A percentile compares a stretch with the other conserved stretches of the same genome.
These are phyloP conservation scores for Daldinia sp. DNA, from an alignment of 2,329 filamentous ascomycete species.

Conservation along the genomic window DNA sequence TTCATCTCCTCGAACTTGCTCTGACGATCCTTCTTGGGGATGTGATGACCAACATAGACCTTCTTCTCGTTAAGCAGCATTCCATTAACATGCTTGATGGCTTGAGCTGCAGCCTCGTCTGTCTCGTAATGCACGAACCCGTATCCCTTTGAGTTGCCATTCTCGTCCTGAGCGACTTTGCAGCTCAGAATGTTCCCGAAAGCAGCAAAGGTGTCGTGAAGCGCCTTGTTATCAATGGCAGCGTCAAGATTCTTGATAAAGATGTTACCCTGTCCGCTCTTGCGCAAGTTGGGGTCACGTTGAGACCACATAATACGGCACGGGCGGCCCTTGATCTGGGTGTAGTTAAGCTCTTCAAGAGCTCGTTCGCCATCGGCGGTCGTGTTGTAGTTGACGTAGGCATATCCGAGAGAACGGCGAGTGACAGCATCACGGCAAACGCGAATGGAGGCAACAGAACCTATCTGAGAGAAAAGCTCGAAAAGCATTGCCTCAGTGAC, in stretches of 20 bases:
- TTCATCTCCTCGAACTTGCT: slow-evolving; percentile 99
- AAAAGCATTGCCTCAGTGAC: slow-evolving; percentile 99
- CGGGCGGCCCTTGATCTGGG: slow-evolving; percentile 96
- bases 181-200: slow-evolving; percentile 99
- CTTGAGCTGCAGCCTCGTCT: slow-evolving; percentile 93
- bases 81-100: slow-evolving; percentile 99
- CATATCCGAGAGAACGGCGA: slow-evolving; percentile 97
- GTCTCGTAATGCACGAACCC: slow-evolving; percentile 99
- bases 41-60: slow-evolving; percentile 99
- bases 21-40: slow-evolving; percentile 99
- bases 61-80: slow-evolving; percentile 99
- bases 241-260: slow-evolving; percentile 99
- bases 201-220: slow-evolving; percentile 98
- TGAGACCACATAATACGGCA: slow-evolving; percentile 99
- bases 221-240: slow-evolving; percentile 99
- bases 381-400: slow-evolving; percentile 99
- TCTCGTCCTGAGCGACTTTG: slow-evolving; percentile 99
- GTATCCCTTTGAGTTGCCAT: slow-evolving; percentile 97
- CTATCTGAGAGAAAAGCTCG: slow-evolving; percentile 99
- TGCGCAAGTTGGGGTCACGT: slow-evolving; percentile 97
- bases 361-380: slow-evolving; percentile 96
- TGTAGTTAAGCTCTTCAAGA: slow-evolving; percentile 99
- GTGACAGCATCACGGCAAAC: slow-evolving; percentile 99
- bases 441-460: slow-evolving; percentile 98
- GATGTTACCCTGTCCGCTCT: slow-evolving; percentile 98